These are phyloP conservation scores for Ogataea sp. DNA, from an alignment of 805 yeast genomes.

Conservation along the genomic window DNA sequence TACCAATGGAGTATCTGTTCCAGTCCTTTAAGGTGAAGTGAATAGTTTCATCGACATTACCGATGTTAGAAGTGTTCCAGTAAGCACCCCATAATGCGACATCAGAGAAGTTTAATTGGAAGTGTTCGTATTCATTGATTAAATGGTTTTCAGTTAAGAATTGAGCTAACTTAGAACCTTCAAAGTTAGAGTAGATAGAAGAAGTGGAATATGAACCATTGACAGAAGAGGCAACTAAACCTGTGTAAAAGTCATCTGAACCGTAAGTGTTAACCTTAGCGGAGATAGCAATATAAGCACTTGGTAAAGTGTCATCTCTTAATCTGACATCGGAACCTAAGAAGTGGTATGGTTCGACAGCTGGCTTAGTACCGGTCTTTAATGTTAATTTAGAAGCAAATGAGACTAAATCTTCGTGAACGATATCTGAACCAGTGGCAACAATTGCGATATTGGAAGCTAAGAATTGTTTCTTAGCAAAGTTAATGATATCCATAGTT, in stretches of 20 bases:
- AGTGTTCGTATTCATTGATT: conserved; percentile 65
- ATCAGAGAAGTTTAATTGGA: conserved; percentile 65
- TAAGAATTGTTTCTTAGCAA: conserved; percentile 48
- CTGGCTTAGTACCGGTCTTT: conserved; percentile 43
- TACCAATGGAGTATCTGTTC: conserved; percentile 69
- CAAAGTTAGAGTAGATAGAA: conserved; percentile 45
- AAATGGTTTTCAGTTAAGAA: conserved; percentile 65
- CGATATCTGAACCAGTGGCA: conserved; percentile 52
- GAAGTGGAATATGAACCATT: conserved; percentile 47
- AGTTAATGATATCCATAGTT: conserved; percentile 47
- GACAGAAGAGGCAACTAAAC: conserved; percentile 64
- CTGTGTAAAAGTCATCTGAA: conserved; percentile 60
- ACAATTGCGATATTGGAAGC: conserved; percentile 63
- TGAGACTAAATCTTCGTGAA: conserved; percentile 63
- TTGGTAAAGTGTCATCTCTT: conserved; percentile 82
- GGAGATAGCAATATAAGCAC: conserved; percentile 71
- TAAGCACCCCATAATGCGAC: conserved; percentile 81
- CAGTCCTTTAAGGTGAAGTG: conserved; percentile 82
- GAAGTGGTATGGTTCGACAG: conserved; percentile 49
- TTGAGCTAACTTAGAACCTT: conserved; percentile 65
- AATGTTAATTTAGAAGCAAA: conserved; percentile 47
- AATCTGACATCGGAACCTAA: conserved; percentile 82
- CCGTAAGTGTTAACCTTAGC: conserved; percentile 59
- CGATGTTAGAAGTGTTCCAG: conserved; percentile 53
- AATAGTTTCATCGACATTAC: conserved; percentile 61